These are phyloP conservation scores for Lachancea sp. DNA, from an alignment of 805 yeast species.

Conservation along the genomic window DNA sequence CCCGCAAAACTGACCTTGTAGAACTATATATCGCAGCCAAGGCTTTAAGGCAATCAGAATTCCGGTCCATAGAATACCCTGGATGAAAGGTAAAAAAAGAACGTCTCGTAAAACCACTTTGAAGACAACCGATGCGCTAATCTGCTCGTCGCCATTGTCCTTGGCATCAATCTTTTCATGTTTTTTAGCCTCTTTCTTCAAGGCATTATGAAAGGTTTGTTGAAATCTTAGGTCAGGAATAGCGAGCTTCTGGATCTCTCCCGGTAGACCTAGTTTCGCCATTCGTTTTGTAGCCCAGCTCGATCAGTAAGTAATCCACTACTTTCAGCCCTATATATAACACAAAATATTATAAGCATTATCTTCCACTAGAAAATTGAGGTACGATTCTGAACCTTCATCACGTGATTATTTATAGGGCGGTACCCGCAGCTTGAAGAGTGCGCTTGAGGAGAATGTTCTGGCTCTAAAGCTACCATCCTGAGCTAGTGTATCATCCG, in stretches of 20 bases:
- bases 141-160: constrained; percentile 13
- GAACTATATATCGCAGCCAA: constrained; percentile 23
- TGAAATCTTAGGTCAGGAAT: constrained; percentile 67
- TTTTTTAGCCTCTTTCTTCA: constrained; percentile 25
- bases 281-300: no score
- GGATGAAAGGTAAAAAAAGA: constrained; percentile 47
- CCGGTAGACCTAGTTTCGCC: neutral
- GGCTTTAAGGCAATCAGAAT: constrained; percentile 37
- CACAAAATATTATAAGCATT: no score
- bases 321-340: no score
- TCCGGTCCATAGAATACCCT: constrained; percentile 44
- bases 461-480: no score
- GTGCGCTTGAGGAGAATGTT: no score
- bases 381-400: no score
- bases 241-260: constrained; percentile 7
- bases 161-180: constrained; percentile 10
- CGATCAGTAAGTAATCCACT: no score
- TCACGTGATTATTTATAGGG: no score
- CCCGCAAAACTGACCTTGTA: constrained; percentile 26
- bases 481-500: no score
- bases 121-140: constrained; percentile 39
- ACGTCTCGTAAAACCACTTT: constrained; percentile 48
- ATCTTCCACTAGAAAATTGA: no score
- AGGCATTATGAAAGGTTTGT: constrained; percentile 45
- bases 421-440: no score